Evolutionary conservation across 768 basidiomycete species (phyloP).

Genomic region (Leccinum fibrillosum): DNA sequence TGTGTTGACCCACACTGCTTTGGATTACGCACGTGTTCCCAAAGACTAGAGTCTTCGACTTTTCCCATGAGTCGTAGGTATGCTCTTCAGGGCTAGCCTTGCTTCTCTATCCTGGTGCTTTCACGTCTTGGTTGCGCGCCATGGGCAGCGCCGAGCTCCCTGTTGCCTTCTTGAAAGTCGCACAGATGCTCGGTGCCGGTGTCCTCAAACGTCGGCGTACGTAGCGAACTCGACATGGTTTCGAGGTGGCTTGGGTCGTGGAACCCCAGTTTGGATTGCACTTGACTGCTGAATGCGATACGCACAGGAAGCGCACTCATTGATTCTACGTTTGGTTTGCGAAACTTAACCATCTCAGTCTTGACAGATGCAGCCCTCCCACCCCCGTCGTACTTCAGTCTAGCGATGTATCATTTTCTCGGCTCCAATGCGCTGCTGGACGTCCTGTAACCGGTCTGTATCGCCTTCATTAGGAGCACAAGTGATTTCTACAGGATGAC

Average conservation of each 20-base stretch:
- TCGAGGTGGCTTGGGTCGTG: conserved; percentile 32
- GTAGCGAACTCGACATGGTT: conserved; percentile 57
- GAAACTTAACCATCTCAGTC: conserved; percentile 13
- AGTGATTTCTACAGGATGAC: background rate
- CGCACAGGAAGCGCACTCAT: conserved; percentile 34
- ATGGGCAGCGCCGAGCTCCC: conserved; percentile 38
- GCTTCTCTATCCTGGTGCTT: conserved; percentile 50
- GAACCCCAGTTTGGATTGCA: conserved; percentile 19
- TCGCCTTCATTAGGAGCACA: conserved; percentile 1
- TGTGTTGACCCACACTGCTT: conserved; percentile 24
- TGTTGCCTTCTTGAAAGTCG: conserved; percentile 17
- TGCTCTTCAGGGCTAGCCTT: conserved; percentile 9
- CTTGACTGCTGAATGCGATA: conserved; percentile 26
- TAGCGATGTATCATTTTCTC: conserved; percentile 37
- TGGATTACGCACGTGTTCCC: conserved; percentile 41
- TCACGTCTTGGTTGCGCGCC: conserved; percentile 49
- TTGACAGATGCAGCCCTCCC: conserved; percentile 21
- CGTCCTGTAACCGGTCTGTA: conserved; percentile 18
- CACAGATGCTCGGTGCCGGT: conserved; percentile 31
- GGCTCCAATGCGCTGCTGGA: conserved; percentile 26
- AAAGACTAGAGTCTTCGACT: conserved; percentile 44
- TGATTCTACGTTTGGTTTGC: conserved; percentile 8
- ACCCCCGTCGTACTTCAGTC: conserved; percentile 17
- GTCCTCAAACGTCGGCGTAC: conserved; percentile 50
- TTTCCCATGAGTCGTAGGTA: conserved; percentile 26